Percentiles rank a stretch among this genome's conserved stretches.
Conservation (phyloP, 352 stramenopile genomes). For the Peronospora belbahrii region DNA sequence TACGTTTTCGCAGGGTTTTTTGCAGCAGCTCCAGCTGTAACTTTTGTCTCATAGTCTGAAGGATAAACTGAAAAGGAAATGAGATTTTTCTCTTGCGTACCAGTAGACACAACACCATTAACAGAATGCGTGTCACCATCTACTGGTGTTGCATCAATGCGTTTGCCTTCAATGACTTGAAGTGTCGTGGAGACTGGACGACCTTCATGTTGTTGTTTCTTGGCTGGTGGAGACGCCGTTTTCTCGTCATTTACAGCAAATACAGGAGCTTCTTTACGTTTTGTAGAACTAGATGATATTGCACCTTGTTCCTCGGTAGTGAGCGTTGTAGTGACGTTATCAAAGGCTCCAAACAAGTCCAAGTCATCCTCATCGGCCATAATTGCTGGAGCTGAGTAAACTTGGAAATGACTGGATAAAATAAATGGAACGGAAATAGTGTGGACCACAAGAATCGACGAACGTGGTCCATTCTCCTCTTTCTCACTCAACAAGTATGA, state of each 20-base stretch:
- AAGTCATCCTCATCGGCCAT: slow-evolving; percentile 84
- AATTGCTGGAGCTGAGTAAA: background rate
- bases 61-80: slow-evolving; percentile 92
- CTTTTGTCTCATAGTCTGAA: slow-evolving; percentile 45
- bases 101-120: slow-evolving; percentile 78
- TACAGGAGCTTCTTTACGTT: slow-evolving; percentile 37
- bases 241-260: slow-evolving; percentile 24
- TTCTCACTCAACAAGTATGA: slow-evolving; percentile 25
- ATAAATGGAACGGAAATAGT: background rate
- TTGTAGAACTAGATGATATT: slow-evolving; percentile 17
- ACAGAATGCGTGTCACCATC: slow-evolving; percentile 27
- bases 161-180: slow-evolving; percentile 64
- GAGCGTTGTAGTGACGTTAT: slow-evolving; percentile 67
- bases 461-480: background rate
- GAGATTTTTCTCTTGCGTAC: slow-evolving; percentile 93
- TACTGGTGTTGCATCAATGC: slow-evolving; percentile 58
- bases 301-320: slow-evolving; percentile 44
- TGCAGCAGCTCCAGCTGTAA: slow-evolving; percentile 37
- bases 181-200: slow-evolving; percentile 31
- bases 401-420: background rate
- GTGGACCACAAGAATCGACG: background rate
- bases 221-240: slow-evolving; percentile 30
- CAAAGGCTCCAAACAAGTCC: slow-evolving; percentile 92
- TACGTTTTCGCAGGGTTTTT: slow-evolving; percentile 95
- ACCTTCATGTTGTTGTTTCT: slow-evolving; percentile 41